Conservation (phyloP, 768 basidiomycete genomes). For the Boletales sp. region DNA sequence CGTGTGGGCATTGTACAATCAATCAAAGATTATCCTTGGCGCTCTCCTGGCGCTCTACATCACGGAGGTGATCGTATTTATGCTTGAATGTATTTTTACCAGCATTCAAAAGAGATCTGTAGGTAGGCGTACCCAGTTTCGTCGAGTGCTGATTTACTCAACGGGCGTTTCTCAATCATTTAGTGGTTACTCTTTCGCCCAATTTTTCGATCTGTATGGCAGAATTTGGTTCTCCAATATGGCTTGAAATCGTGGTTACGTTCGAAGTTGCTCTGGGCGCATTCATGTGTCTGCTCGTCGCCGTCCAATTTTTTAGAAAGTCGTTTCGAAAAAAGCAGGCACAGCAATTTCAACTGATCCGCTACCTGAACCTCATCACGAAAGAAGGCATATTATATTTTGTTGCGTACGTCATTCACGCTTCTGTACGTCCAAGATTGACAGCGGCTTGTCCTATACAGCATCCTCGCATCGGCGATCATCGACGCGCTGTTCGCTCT, state of each 20-base stretch:
- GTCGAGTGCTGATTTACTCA: too few relatives aligned
- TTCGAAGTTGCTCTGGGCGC: not conserved
- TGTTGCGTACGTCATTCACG: not conserved
- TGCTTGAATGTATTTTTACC: not conserved
- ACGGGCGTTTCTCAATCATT: not conserved
- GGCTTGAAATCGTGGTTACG: not conserved
- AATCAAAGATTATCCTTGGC: not conserved
- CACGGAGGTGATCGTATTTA: not conserved
- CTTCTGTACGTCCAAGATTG: not conserved
- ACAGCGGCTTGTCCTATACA: not conserved
- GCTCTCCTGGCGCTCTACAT: not conserved
- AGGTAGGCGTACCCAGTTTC: not conserved
- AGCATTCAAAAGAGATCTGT: not conserved
- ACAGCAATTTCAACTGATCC: not conserved
- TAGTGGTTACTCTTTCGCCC: not conserved
- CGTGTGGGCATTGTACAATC: not conserved
- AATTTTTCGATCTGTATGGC: not conserved
- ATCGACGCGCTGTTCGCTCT: not conserved
- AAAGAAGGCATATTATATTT: constrained; percentile 1
- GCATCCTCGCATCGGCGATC: not conserved
- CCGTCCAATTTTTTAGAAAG: not conserved
- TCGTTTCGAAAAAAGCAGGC: not conserved
- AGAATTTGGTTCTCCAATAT: not conserved
- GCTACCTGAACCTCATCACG: not conserved
- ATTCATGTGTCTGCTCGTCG: not conserved